These are phyloP conservation scores for Thraustochytrium sp. DNA, from an alignment of 352 stramenopile species.

Conservation along the genomic window DNA sequence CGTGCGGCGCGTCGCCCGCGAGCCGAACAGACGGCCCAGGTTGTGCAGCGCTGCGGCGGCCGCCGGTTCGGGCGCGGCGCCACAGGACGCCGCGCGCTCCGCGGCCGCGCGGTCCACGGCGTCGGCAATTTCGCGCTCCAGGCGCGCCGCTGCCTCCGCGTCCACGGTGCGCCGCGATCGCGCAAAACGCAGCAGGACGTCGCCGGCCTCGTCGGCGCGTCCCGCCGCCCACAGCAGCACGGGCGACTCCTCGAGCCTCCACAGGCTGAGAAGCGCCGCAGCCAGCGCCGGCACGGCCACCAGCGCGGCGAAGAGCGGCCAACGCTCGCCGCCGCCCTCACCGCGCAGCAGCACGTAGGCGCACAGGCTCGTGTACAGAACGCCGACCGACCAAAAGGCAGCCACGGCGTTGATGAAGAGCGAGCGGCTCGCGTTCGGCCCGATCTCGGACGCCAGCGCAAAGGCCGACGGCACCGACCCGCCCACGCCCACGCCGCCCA, in stretches of 20 bases:
- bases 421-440: conserved; percentile 62
- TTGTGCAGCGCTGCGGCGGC: not conserved
- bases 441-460: conserved; percentile 72
- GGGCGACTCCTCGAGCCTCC: conserved; percentile 15
- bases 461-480: conserved; percentile 75
- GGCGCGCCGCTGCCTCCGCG: not conserved
- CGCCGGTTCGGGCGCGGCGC: not conserved
- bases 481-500: conserved; percentile 64
- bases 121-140: not conserved
- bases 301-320: conserved; percentile 12
- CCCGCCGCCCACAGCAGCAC: not conserved
- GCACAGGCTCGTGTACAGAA: conserved; percentile 58
- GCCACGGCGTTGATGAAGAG: conserved; percentile 75
- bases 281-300: not conserved
- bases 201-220: not conserved
- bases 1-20: not conserved
- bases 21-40: not conserved
- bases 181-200: not conserved
- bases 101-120: too few relatives aligned
- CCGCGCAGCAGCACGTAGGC: not conserved
- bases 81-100: too few relatives aligned
- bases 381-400: conserved; percentile 82
- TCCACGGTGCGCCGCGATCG: not conserved
- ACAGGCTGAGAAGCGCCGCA: not conserved
- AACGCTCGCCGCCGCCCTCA: not conserved